Evolutionary conservation across 306 rosid genomes (phyloP).

Genomic region (Trifolium dubium): DNA sequence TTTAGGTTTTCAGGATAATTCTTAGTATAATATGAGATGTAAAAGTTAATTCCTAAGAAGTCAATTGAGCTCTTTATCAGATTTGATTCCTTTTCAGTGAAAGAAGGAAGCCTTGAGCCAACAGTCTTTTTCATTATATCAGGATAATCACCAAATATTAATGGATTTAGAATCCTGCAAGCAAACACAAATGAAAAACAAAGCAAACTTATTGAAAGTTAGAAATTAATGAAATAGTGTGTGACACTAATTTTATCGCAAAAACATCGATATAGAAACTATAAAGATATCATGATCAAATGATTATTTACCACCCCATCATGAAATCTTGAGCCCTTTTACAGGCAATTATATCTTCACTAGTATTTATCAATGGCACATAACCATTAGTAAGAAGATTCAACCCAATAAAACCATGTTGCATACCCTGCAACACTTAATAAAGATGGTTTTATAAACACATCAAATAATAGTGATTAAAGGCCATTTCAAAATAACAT

Average conservation of each 20-base stretch:
- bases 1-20: conserved; percentile 34
- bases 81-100: conserved; percentile 55
- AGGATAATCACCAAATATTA: conserved; percentile 71
- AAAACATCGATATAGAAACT: not conserved
- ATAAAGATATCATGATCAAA: not conserved
- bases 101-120: conserved; percentile 67
- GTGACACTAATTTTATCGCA: too few species aligned
- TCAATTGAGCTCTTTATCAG: conserved; percentile 60
- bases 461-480: not conserved
- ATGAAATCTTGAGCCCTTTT: conserved; percentile 56
- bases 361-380: conserved; percentile 53
- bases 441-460: not conserved
- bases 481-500: not conserved
- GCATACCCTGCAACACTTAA: conserved; percentile 52
- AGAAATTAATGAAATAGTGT: too few species aligned
- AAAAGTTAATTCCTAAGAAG: conserved; percentile 61
- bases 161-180: conserved; percentile 64
- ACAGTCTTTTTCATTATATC: conserved; percentile 51
- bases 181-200: not conserved
- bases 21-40: conserved; percentile 30
- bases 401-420: conserved; percentile 68
- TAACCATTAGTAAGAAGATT: conserved; percentile 44
- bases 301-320: conserved; percentile 58
- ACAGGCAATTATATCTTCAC: conserved; percentile 56
- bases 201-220: too few species aligned